Base-by-base conservation (phyloP, 768 basidiomycete genomes). In the Tricholoma furcatifolium region DNA sequence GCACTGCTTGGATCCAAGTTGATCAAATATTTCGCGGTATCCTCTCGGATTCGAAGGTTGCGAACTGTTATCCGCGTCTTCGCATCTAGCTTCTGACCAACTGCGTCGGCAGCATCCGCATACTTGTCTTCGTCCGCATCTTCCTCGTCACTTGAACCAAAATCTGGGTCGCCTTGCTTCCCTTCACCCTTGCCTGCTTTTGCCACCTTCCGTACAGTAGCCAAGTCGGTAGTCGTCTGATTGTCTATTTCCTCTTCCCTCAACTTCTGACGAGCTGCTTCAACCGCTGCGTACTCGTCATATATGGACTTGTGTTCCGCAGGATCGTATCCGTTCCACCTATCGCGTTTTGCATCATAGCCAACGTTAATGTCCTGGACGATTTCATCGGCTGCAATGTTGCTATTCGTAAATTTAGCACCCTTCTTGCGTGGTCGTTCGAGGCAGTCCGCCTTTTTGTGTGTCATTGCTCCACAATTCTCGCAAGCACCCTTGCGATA, bases 221-320 rank as follows among this genome's bases (percentile, higher is more conserved):
- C 90, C 55, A 93, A 71, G 64, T 95, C 93, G 10, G 92, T 96
- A 50, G 91, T 92, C 18, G 91, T 96, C 70, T 93, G 91, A 65
- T 96, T 95, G 70, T 99, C 97, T 64, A 99, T 96, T 72, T 96
- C 93, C 63, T 98, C 96, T 71, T 99, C 97, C 52, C 95, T 76
- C 59, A 92, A 64, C 71, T 90, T 93, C 74, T 94, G 87, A 61
- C 96, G 75, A 18, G 92, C 94, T 46, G 85, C 84, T 67, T 99
- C 97, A 47, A 96, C 71, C 10, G 94, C 96, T 34, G 87, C 87
- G 67, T 98, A 96, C 71, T 98, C 96, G 4, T 96, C 91, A 61
- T 97, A 91, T 23, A 98, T 84, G 59, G 71, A 78, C 66, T 85
- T 85, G 71, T 98, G 92, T 60, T 90, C 88, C 5, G 88, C 73